Base-by-base conservation (phyloP, 805 yeast genomes). In the Metschnikowia lachancei region DNA sequence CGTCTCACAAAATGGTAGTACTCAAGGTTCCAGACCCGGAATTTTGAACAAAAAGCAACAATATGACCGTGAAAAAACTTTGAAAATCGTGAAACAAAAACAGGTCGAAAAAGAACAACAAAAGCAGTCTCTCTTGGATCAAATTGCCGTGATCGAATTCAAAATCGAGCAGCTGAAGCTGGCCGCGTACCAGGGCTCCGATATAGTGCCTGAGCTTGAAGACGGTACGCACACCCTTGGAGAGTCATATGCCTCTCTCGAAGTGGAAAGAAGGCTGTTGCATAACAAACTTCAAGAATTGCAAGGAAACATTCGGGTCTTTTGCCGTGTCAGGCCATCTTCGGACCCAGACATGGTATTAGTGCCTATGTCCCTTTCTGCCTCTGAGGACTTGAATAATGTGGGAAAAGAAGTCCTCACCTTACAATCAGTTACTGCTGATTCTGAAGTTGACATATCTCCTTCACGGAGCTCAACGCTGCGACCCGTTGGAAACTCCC, bases 271-370 rank as follows among this genome's bases (percentile, higher is more conserved):
- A 50, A 69, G 96, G 9, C 58, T 66, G 13, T 62, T 87, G 1
- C 97, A 89, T 58, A 83, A 87, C 59, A 74, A 72, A 51, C 68
- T 92, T 5, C 97, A 90, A 63, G 96, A 88, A 49, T 64, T 92
- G 33, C 87, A 90, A 63, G 98, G 99, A 1, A 94, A 89, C 57
- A 90, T 94, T 28, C 69, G 98, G 39, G 97, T 92, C 0, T 88
- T 84, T 57, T 92, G 97, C 61, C 74, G 99, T 33, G 74, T 92
- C 4, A 74, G 95, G 45, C 97, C 97, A 0, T 67, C 72, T 5
- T 50, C 63, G 2, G 18, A 17, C n/a, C 5, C 41, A 2, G 17
- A 16, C 8, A 26, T 19, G 14, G 47, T 35, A 7, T 13, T 28
- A 14, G 18, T 29, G 13, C 39, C 14, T 6, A 42, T 46, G 35